Conservation (phyloP, 352 stramenopile species). For the Salisapilia sapeloensis region DNA sequence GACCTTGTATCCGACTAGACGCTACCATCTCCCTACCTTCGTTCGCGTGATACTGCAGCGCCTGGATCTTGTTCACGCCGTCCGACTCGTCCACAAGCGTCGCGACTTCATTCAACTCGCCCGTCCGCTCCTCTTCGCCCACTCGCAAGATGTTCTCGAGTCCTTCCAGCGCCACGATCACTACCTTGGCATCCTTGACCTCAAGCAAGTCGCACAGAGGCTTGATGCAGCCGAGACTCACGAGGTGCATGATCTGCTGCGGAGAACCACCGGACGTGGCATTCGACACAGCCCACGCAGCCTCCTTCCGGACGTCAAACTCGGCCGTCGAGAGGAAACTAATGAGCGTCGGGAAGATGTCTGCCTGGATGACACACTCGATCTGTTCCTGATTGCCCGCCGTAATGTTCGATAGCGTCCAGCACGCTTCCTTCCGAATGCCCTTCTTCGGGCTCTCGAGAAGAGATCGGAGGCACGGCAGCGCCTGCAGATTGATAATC, state of each 20-base stretch:
- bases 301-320: conserved; percentile 76
- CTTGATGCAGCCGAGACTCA: conserved; percentile 85
- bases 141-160: conserved; percentile 88
- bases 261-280: conserved; percentile 53
- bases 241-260: conserved; percentile 94
- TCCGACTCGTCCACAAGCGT: conserved; percentile 91
- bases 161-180: conserved; percentile 95
- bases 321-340: conserved; percentile 36
- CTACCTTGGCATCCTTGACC: conserved; percentile 89
- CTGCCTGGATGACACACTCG: conserved; percentile 58
- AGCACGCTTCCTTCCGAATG: conserved; percentile 74
- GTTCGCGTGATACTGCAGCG: conserved; percentile 94
- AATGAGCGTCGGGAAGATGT: conserved; percentile 53
- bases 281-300: conserved; percentile 74
- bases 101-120: conserved; percentile 90
- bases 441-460: conserved; percentile 67
- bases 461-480: conserved; percentile 34
- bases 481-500: conserved; percentile 32
- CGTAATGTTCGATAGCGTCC: conserved; percentile 72
- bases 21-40: conserved; percentile 70
- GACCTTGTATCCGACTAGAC: conserved; percentile 13
- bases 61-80: conserved; percentile 94
- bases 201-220: conserved; percentile 91
- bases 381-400: conserved; percentile 54
- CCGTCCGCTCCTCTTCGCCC: conserved; percentile 78